Conservation (phyloP, 2,329 filamentous ascomycete genomes). For the Incumbomyces delicatus region DNA sequence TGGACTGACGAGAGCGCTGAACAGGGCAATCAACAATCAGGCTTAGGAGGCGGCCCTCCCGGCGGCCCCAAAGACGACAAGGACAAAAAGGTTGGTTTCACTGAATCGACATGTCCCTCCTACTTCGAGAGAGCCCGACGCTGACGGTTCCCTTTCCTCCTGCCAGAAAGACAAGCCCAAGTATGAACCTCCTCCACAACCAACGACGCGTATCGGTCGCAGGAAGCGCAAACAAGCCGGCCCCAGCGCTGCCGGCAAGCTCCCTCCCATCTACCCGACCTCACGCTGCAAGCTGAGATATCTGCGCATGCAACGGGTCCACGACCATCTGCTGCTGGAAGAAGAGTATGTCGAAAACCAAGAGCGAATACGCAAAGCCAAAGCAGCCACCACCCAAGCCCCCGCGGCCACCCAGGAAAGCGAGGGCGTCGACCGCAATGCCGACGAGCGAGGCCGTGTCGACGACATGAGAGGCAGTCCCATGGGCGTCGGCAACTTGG, state of each 20-base stretch:
- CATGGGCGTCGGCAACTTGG: conserved; percentile 94
- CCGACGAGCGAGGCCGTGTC: conserved; percentile 86
- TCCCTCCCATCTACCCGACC: conserved; percentile 87
- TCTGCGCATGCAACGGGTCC: conserved; percentile 94
- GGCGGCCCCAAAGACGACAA: conserved; percentile 73
- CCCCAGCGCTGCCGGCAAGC: conserved; percentile 87
- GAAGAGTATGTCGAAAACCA: conserved; percentile 99
- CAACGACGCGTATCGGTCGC: conserved; percentile 90
- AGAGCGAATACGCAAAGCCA: conserved; percentile 86
- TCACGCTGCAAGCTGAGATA: conserved; percentile 96
- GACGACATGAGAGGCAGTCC: conserved; percentile 98
- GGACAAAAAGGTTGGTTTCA: conserved; percentile 72
- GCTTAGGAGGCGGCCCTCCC: conserved; percentile 62
- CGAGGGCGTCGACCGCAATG: conserved; percentile 76
- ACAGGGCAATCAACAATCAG: conserved; percentile 57
- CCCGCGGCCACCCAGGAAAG: conserved; percentile 51
- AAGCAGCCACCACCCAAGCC: conserved; percentile 59
- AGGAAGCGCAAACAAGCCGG: conserved; percentile 97
- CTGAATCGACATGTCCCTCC: no score
- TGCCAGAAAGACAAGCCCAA: conserved; percentile 99
- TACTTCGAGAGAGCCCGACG: neutral
- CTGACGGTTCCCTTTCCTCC: conserved; percentile 19
- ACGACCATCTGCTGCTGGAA: conserved; percentile 92
- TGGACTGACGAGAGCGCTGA: neutral
- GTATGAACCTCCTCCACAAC: conserved; percentile 96